phyloP scores from a whole-genome alignment of 1,139 yeast species.

The Ogataea hybrid region DNA sequence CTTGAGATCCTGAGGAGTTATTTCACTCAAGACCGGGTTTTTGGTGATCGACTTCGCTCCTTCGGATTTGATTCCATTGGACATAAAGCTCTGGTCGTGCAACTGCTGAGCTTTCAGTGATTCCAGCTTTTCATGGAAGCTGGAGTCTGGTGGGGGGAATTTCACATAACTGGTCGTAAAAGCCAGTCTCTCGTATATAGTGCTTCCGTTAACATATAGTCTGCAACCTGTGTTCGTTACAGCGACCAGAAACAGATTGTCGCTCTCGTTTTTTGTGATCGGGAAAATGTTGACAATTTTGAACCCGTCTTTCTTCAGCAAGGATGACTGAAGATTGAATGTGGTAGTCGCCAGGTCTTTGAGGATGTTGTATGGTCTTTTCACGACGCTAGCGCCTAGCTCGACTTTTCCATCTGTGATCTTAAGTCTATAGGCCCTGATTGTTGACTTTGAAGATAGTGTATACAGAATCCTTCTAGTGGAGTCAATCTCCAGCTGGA shows the following conservation, averaged over 20 bases:
- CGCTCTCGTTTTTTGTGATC: conserved; percentile 62
- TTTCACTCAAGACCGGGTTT: conserved; percentile 20
- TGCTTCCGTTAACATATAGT: conserved; percentile 58
- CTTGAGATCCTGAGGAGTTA: conserved; percentile 31
- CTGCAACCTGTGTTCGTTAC: conserved; percentile 87
- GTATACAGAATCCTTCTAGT: conserved; percentile 78
- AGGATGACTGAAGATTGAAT: conserved; percentile 31
- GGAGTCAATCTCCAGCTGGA: conserved; percentile 70
- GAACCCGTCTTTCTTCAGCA: conserved; percentile 35
- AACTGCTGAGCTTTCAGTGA: conserved; percentile 37
- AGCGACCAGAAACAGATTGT: conserved; percentile 74
- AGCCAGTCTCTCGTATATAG: conserved; percentile 35
- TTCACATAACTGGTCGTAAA: conserved; percentile 55
- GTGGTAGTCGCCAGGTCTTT: conserved; percentile 57
- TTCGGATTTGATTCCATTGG: conserved; percentile 11
- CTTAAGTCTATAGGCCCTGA: conserved; percentile 64
- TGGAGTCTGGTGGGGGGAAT: conserved; percentile 72
- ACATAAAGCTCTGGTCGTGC: conserved; percentile 36
- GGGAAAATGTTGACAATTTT: conserved; percentile 63
- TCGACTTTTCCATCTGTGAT: conserved; percentile 25
- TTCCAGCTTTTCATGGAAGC: conserved; percentile 51
- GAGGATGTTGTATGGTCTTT: conserved; percentile 48
- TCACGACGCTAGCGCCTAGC: conserved; percentile 37
- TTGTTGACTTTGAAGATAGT: conserved; percentile 77
- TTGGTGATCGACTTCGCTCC: conserved; percentile 26